phyloP scores from a whole-genome alignment of 164 flowering plant genomes.

The Berberis thunbergii region DNA sequence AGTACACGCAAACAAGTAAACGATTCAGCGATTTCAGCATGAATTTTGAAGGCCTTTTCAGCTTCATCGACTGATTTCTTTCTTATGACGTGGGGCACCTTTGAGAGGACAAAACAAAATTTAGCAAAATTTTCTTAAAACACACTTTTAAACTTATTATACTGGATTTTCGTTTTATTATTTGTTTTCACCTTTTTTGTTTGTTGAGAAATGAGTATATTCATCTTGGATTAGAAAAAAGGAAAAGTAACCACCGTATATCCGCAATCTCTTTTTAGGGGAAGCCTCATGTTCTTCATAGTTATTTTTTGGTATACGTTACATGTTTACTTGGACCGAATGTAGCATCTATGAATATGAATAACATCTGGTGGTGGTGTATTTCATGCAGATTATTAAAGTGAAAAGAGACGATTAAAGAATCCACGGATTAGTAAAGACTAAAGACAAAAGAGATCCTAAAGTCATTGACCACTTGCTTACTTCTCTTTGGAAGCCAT shows the following conservation, averaged over 20 bases:
- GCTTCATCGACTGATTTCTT: too few species aligned
- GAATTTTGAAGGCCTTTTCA: too few species aligned
- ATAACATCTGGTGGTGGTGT: constrained; percentile 39
- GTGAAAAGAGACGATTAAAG: constrained; percentile 51
- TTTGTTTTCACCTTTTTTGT: too few species aligned
- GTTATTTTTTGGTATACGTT: not conserved
- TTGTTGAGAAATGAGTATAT: too few species aligned
- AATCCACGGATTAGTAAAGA: constrained; percentile 49
- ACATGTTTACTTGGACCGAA: constrained; percentile 1
- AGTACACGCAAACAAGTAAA: too few species aligned
- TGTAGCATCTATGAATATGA: constrained; percentile 21
- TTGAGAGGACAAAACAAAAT: too few species aligned
- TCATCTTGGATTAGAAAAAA: too few species aligned
- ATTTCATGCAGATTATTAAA: constrained; percentile 58
- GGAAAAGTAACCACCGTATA: not conserved
- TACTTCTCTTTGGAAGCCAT: constrained; percentile 27
- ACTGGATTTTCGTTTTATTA: too few species aligned
- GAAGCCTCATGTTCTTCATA: not conserved
- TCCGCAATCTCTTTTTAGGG: not conserved
- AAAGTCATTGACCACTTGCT: constrained; percentile 41
- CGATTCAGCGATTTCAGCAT: too few species aligned
- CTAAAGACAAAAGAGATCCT: constrained; percentile 27
- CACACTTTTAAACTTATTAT: not conserved
- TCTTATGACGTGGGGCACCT: too few species aligned
- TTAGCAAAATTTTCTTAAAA: too few species aligned